These are phyloP conservation scores for Mycena pura DNA, from an alignment of 768 basidiomycete species.

Conservation along the genomic window DNA sequence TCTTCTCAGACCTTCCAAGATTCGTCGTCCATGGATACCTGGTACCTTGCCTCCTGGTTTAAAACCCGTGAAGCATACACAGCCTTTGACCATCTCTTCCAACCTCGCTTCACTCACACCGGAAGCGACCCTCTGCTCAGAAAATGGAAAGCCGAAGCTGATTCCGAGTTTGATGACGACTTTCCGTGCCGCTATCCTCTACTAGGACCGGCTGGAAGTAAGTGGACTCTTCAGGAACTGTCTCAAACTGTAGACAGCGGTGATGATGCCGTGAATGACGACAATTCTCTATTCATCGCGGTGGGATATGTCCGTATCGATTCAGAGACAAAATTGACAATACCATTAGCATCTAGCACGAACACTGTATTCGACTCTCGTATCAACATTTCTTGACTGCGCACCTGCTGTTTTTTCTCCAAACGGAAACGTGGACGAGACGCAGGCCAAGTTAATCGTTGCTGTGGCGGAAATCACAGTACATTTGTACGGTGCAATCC, in stretches of 20 bases:
- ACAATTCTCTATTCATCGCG: constrained; percentile 12
- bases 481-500: constrained; percentile 63
- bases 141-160: constrained; percentile 44
- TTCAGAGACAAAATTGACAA: constrained; percentile 6
- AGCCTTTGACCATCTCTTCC: constrained; percentile 58
- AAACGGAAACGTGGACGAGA: constrained; percentile 59
- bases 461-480: constrained; percentile 63
- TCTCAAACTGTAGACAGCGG: constrained; percentile 24
- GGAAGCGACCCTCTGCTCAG: constrained; percentile 2
- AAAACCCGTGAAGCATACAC: constrained; percentile 54
- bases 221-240: constrained; percentile 45
- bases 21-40: constrained; percentile 48
- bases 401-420: constrained; percentile 85
- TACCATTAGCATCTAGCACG: constrained; percentile 66
- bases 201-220: constrained; percentile 26
- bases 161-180: constrained; percentile 44
- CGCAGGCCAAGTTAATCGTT: constrained; percentile 65
- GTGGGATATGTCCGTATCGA: constrained; percentile 9
- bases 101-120: constrained; percentile 30
- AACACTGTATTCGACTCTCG: constrained; percentile 77
- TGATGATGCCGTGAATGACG: constrained; percentile 9
- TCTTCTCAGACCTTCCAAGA: constrained; percentile 18
- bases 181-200: constrained; percentile 38
- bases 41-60: constrained; percentile 75
- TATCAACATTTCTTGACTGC: constrained; percentile 87